These are phyloP conservation scores for Mytilinidion resinicola DNA, from an alignment of 495 filamentous ascomycete genomes.

Conservation along the genomic window DNA sequence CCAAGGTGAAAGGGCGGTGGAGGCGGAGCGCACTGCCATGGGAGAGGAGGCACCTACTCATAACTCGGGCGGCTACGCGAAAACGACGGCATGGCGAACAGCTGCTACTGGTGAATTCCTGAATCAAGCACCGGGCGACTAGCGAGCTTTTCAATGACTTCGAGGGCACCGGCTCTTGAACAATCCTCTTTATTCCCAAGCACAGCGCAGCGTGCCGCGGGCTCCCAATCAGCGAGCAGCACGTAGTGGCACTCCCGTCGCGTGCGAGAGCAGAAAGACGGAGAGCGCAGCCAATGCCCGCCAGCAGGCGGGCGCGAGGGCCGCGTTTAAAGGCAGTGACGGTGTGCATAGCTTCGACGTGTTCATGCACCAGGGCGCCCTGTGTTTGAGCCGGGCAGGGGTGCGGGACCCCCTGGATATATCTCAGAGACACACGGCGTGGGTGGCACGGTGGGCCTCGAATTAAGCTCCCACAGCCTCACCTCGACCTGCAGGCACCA, in stretches of 20 bases:
- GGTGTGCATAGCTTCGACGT: not conserved
- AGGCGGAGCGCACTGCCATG: not conserved
- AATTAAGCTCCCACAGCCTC: not conserved
- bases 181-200: conserved; percentile 7
- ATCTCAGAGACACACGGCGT: not conserved
- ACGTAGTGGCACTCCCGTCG: conserved; percentile 26
- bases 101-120: not conserved
- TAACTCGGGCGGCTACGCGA: conserved; percentile 25
- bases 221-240: conserved; percentile 17
- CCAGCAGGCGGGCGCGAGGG: not conserved
- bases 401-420: not conserved
- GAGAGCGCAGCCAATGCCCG: not conserved
- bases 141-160: not conserved
- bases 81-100: conserved; percentile 24
- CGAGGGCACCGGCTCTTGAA: conserved; percentile 3
- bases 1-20: not conserved
- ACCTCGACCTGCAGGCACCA: not conserved
- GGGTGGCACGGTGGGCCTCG: not conserved
- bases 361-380: not conserved
- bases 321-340: not conserved
- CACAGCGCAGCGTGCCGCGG: conserved; percentile 7
- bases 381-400: not conserved
- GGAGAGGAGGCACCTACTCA: conserved; percentile 17
- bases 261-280: conserved; percentile 3
- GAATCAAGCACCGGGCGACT: not conserved